Evolutionary conservation across 2,329 filamentous ascomycete genomes (phyloP).

Genomic region (Didymella lethalis): DNA sequence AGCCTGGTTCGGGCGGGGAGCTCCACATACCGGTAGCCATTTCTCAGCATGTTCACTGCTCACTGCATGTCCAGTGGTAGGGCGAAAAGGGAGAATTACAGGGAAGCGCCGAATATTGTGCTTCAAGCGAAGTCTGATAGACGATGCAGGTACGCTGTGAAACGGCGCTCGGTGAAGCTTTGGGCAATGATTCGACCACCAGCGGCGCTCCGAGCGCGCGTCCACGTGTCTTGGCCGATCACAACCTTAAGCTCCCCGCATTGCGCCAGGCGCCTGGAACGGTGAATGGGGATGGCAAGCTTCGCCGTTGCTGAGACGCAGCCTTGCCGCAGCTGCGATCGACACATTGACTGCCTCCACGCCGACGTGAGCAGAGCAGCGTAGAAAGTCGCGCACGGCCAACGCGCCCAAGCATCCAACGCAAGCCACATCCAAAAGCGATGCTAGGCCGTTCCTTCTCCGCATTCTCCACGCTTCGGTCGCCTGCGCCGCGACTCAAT

Average conservation of each 20-base stretch:
- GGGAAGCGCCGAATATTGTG: neutral
- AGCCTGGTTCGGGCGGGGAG: slow-evolving; percentile 5
- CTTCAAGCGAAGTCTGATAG: neutral
- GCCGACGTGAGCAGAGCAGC: neutral
- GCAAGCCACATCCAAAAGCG: slow-evolving; percentile 22
- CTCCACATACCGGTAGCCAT: slow-evolving; percentile 42
- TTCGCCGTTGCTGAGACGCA: slow-evolving; percentile 6
- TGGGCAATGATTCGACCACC: slow-evolving; percentile 17
- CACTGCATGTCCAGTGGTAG: slow-evolving; percentile 17
- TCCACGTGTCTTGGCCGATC: slow-evolving; percentile 20
- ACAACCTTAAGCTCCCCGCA: slow-evolving; percentile 20
- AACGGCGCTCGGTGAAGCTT: slow-evolving; percentile 13
- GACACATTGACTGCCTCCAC: neutral
- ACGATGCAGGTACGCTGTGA: slow-evolving; percentile 13
- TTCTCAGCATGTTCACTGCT: slow-evolving; percentile 28
- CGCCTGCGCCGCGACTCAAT: slow-evolving; percentile 9
- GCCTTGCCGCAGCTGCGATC: slow-evolving; percentile 4
- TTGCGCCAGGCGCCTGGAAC: slow-evolving; percentile 16
- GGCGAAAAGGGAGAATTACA: neutral
- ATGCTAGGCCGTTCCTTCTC: slow-evolving; percentile 21
- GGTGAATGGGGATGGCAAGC: slow-evolving; percentile 9
- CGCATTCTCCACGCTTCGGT: slow-evolving; percentile 24
- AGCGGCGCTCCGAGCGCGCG: slow-evolving; percentile 8
- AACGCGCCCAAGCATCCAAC: slow-evolving; percentile 15
- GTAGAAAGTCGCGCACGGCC: slow-evolving; percentile 8